These are phyloP conservation scores for Diplodia seriata DNA, from an alignment of 2,329 filamentous ascomycete genomes.

Conservation along the genomic window DNA sequence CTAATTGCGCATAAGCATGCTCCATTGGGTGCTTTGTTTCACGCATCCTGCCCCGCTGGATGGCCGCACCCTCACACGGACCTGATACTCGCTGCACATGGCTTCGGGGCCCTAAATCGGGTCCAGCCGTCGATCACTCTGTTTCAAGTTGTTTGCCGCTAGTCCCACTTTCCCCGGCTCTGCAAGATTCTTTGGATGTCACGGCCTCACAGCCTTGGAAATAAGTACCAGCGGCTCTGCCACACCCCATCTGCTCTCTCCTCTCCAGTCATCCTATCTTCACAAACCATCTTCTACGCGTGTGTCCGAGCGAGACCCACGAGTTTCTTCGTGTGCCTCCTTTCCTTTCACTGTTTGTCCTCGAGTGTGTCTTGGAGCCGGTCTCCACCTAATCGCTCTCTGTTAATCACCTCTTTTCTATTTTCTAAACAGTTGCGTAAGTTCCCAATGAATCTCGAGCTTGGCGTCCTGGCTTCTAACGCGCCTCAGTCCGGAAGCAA, in stretches of 20 bases:
- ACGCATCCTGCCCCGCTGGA: slow-evolving; percentile 20
- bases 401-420: slow-evolving; percentile 44
- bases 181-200: slow-evolving; percentile 35
- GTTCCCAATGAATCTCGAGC: slow-evolving; percentile 29
- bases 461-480: slow-evolving; percentile 20
- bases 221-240: slow-evolving; percentile 50
- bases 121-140: slow-evolving; percentile 35
- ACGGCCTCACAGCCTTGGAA: slow-evolving; percentile 41
- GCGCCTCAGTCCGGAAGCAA: slow-evolving; percentile 48
- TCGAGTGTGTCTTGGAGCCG: slow-evolving; percentile 52
- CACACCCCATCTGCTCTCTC: slow-evolving; percentile 44
- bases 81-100: slow-evolving; percentile 29
- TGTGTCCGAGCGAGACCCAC: slow-evolving; percentile 37
- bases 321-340: slow-evolving; percentile 44
- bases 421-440: slow-evolving; percentile 42
- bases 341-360: slow-evolving; percentile 35
- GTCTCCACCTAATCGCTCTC: slow-evolving; percentile 52
- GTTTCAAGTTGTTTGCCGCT: slow-evolving; percentile 51
- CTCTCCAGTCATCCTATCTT: slow-evolving; percentile 39
- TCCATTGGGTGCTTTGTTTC: slow-evolving; percentile 22
- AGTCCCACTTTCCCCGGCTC: slow-evolving; percentile 35
- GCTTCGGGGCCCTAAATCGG: slow-evolving; percentile 31
- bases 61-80: slow-evolving; percentile 25
- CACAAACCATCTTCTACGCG: slow-evolving; percentile 33
- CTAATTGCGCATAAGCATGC: slow-evolving; percentile 32